These are phyloP conservation scores for Hypholoma fasciculare DNA, from an alignment of 768 basidiomycete genomes.

Conservation along the genomic window DNA sequence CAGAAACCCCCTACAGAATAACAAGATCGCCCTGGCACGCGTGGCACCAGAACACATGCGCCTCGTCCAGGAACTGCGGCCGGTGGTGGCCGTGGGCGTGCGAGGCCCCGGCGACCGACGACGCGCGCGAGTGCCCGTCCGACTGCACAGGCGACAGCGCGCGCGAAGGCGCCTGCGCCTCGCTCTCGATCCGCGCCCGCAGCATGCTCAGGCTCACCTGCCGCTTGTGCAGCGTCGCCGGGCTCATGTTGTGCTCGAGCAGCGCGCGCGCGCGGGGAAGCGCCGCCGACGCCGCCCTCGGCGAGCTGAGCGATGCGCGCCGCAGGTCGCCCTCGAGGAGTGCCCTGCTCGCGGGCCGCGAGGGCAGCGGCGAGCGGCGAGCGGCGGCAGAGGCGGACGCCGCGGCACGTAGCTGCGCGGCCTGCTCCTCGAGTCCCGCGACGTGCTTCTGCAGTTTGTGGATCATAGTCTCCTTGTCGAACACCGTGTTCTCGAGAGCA, in stretches of 20 bases:
- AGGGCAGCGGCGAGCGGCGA: slow-evolving; percentile 49
- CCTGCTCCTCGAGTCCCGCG: slow-evolving; percentile 63
- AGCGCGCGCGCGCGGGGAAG: slow-evolving; percentile 49
- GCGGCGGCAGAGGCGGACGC: slow-evolving; percentile 39
- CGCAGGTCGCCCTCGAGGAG: slow-evolving; percentile 30
- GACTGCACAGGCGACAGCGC: slow-evolving; percentile 57
- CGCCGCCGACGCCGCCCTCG: slow-evolving; percentile 33
- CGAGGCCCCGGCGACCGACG: slow-evolving; percentile 22
- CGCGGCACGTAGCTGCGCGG: slow-evolving; percentile 43
- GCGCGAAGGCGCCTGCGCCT: slow-evolving; percentile 55
- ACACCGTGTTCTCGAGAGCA: slow-evolving; percentile 69
- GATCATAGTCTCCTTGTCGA: slow-evolving; percentile 68
- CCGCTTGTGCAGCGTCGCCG: slow-evolving; percentile 80
- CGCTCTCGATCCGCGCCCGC: slow-evolving; percentile 87
- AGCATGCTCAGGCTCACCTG: slow-evolving; percentile 86
- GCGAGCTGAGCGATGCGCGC: slow-evolving; percentile 39
- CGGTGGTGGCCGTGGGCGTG: slow-evolving; percentile 36
- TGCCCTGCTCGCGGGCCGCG: slow-evolving; percentile 48
- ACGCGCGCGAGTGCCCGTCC: slow-evolving; percentile 24
- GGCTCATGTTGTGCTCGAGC: slow-evolving; percentile 69
- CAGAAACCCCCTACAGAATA: slow-evolving; percentile 46
- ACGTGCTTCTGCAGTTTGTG: slow-evolving; percentile 73
- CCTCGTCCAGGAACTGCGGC: slow-evolving; percentile 83
- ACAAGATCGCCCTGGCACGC: slow-evolving; percentile 82
- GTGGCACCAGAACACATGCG: slow-evolving; percentile 89